phyloP scores from a whole-genome alignment of 2,329 filamentous ascomycete species.

The Cadophora sp. region DNA sequence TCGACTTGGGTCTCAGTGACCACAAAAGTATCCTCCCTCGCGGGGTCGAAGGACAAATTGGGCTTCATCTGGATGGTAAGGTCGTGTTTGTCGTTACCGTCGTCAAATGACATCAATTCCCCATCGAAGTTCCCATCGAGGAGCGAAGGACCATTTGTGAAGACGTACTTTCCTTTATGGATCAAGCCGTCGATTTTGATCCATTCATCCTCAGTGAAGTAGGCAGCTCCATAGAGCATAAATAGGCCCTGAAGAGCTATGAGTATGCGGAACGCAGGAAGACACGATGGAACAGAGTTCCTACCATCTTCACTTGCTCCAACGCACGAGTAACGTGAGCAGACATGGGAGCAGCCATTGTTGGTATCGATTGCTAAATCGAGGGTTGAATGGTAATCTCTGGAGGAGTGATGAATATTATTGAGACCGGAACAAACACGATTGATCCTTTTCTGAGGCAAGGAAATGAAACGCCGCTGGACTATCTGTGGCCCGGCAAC shows the following conservation, averaged over 20 bases:
- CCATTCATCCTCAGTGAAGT: constrained; percentile 44
- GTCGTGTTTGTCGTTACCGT: constrained; percentile 20
- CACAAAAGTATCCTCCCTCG: constrained; percentile 13
- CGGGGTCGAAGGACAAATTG: constrained; percentile 16
- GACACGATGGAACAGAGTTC: constrained; percentile 2
- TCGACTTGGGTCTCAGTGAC: constrained; percentile 20
- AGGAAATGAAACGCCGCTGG: constrained; percentile 3
- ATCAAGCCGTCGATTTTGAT: constrained; percentile 39
- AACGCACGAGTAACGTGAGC: constrained; percentile 32
- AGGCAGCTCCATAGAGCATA: constrained; percentile 40
- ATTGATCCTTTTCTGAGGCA: constrained; percentile 1
- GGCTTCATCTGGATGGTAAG: constrained; percentile 14
- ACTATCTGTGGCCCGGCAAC: background rate
- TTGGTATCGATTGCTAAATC: background rate
- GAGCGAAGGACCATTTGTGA: constrained; percentile 37
- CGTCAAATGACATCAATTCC: constrained; percentile 36
- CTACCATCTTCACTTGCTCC: constrained; percentile 38
- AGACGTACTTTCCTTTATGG: constrained; percentile 41
- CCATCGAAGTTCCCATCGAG: constrained; percentile 35
- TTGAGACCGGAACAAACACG: background rate
- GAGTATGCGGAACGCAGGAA: constrained; percentile 10
- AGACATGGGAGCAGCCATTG: constrained; percentile 27
- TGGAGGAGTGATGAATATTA: constrained; percentile 1
- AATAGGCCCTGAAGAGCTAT: constrained; percentile 28
- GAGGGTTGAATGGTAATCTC: background rate